Percentiles rank a stretch among this genome's conserved stretches.
Evolutionary conservation across 805 yeast species (phyloP).

Genomic region (Barnettozyma botsteinii): DNA sequence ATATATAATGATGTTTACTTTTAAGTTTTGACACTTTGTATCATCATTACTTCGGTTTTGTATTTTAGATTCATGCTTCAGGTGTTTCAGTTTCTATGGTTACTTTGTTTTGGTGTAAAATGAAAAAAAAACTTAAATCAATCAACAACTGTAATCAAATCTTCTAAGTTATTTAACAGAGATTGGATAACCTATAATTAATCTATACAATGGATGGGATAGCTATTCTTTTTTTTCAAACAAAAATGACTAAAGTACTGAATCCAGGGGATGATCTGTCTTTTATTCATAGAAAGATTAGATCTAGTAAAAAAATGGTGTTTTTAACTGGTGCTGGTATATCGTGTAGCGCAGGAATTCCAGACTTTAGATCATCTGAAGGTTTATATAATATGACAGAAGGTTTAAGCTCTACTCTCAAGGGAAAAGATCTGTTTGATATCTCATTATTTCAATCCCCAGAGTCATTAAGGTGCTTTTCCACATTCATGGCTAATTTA

Average conservation of each 20-base stretch:
- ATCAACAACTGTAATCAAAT: background rate
- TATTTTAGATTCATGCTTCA: background rate
- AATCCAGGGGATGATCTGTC: constrained; percentile 2
- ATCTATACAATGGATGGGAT: too few species aligned
- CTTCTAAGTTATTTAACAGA: background rate
- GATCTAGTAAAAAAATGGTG: constrained; percentile 42
- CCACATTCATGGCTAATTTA: constrained; percentile 81
- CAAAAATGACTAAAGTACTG: background rate
- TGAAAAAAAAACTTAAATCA: background rate
- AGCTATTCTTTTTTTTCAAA: too few species aligned
- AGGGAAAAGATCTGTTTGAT: constrained; percentile 91
- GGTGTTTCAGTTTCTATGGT: background rate
- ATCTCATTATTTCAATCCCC: constrained; percentile 70
- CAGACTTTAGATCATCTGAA: constrained; percentile 81
- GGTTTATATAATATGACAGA: constrained; percentile 65
- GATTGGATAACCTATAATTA: too few species aligned
- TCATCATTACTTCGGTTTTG: background rate
- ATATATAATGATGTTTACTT: too few species aligned
- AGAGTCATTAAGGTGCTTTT: constrained; percentile 64
- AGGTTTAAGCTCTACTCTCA: constrained; percentile 34
- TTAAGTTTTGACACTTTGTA: too few species aligned
- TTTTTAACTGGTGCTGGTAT: constrained; percentile 94
- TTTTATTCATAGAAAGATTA: constrained; percentile 20
- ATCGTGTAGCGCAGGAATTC: constrained; percentile 95
- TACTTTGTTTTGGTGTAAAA: background rate